Evolutionary conservation across 352 stramenopile genomes (phyloP), one percentile per base, ranked within the genome.

Genomic region (Globisporangium okanoganense): DNA sequence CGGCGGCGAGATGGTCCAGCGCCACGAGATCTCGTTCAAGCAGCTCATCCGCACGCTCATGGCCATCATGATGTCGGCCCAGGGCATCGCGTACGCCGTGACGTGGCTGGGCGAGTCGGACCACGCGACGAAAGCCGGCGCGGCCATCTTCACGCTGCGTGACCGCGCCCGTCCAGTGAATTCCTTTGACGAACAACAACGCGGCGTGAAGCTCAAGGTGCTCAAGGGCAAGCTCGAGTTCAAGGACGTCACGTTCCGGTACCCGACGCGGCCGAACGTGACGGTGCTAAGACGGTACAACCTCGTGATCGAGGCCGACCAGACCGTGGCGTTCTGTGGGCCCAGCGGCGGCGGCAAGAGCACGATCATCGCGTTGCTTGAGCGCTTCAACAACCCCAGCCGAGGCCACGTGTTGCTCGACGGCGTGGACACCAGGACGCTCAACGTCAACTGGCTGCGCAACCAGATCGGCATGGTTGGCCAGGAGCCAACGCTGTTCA

Each of bases 401-500:
- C n/a, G 40, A 10, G 69, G 69, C 18, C 8, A 33, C 2, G 64
- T 75, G 18, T 13, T 58, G n/a, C 62, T 75, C 14, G 69, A 75
- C 27, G 69, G 56, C 10, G 22, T 49, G 14, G 33, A 75, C 43
- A 33, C 65, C 27, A 67, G 50, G 18, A 5, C 14, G 0, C 56
- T 76, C 16, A 70, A 76, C 43, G 31, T 76, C 29, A 14, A 54
- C 22, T 75, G 67, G 69, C 67, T 76, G 5, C 62, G 69, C 5
- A 36, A 12, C 4, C 69, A 75, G 36, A 68, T 76, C n/a, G 66
- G 66, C 0, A 44, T 76, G n/a, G 69, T 76, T 0, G 69, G 62
- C 18, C 90, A 97, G 65, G 78, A 94, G 62, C 83, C 86, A 20
- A 82, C 71, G 24, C 71, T 96, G 5, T 77, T 77, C 59, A 53